phyloP scores from a whole-genome alignment of 768 basidiomycete species.

The Termitomyces sp. region DNA sequence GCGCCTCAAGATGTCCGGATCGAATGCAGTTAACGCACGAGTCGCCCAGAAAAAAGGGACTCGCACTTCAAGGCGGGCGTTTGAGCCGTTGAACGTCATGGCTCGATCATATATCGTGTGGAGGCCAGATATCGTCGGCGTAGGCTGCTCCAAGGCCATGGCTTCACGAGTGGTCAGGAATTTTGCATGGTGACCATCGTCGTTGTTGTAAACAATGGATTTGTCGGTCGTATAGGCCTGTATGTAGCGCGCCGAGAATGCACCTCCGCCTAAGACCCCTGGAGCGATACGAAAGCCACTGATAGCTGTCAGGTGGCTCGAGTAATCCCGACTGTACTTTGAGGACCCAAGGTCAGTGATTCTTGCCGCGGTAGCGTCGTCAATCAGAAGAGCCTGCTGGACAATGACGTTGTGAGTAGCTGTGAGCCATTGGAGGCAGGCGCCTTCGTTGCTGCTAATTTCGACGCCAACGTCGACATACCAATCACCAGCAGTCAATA shows the following conservation, averaged over 20 bases:
- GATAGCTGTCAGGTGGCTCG: conserved; percentile 15
- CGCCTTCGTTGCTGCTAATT: conserved; percentile 6
- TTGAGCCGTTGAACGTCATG: conserved; percentile 1
- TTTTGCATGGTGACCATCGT: conserved; percentile 12
- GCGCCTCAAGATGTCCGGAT: background rate
- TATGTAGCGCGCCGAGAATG: conserved; percentile 8
- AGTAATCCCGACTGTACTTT: conserved; percentile 12
- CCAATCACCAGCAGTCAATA: conserved; percentile 11
- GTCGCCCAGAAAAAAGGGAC: conserved; percentile 4
- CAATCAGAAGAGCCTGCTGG: conserved; percentile 1
- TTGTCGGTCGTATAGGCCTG: conserved; percentile 21
- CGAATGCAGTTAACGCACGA: background rate
- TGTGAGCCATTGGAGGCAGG: conserved; percentile 18
- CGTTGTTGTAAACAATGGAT: conserved; percentile 5
- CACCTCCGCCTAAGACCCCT: conserved; percentile 8
- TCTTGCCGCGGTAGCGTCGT: background rate
- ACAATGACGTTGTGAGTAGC: conserved; percentile 1
- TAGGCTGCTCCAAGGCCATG: conserved; percentile 6
- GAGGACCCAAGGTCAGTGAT: background rate
- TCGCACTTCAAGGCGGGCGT: conserved; percentile 14
- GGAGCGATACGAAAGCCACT: conserved; percentile 15
- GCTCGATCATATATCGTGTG: conserved; percentile 10
- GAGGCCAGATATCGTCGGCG: conserved; percentile 2
- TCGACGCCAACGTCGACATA: conserved; percentile 23
- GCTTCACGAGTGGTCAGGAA: conserved; percentile 15